Evolutionary conservation across 768 basidiomycete species (phyloP), one percentile per base, ranked within the genome.

Genomic region (Mycena venus): DNA sequence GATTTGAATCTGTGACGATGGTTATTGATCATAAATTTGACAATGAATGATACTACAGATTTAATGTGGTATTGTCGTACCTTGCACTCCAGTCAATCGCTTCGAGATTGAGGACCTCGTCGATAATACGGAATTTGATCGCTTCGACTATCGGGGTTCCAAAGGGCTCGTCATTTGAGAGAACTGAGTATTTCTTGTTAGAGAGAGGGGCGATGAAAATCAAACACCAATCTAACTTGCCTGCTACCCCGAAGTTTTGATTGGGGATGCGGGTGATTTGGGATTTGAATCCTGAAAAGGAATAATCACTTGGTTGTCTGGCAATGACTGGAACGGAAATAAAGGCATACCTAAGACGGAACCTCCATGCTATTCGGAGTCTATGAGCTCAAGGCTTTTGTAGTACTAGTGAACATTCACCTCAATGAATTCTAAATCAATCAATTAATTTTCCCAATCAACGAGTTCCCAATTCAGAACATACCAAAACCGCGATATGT

Each of bases 101-200:
- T 3, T 74, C 49, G 17, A 82, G 72, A 0, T 75, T 78, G 6
- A 82, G 68, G 9, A 72, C 75, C 11, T 78, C 68, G 55, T 83
- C 83, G 1, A 83, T 64, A 34, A 83, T 56, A 8, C 75, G 74
- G 36, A 72, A 80, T 61, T 80, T 81, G 40, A 83, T 78, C 11
- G 78, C 65, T 19, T 75, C 69, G 1, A 51, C 42, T 34, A 81
- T 75, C 14, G 59, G 14, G n/a, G 14, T 38, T 15, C 82, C 83
- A n/a, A 78, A 77, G 11, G 68, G 44, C 21, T 76, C 66, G 40
- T 82, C 83, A 40, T 82, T 83, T 32, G 75, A 77, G 25, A 82
- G 76, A 32, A 83, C 79, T 17, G 82, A 47, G 47, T 47, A 21
- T 23, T 15, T 47, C 47, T 38, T 38, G 6, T 38, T 38, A 38